These are phyloP conservation scores for Penicillium subrubescens DNA, from an alignment of 495 filamentous ascomycete genomes.

Conservation along the genomic window DNA sequence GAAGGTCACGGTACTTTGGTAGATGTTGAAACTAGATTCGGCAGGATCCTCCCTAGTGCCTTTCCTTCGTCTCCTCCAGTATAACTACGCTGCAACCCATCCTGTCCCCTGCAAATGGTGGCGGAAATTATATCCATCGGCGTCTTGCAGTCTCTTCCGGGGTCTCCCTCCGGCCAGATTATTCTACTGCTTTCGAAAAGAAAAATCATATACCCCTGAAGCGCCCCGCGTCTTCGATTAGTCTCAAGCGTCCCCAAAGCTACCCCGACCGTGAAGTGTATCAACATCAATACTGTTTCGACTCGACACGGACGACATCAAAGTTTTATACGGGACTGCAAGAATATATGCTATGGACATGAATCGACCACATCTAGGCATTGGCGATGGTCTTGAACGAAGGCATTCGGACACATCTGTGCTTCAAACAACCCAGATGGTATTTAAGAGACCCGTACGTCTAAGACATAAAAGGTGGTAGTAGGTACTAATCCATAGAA, in stretches of 20 bases:
- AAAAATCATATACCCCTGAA: slow-evolving; percentile 2
- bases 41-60: neutral
- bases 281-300: neutral
- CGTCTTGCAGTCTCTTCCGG: neutral
- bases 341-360: slow-evolving; percentile 18
- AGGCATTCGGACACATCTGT: slow-evolving; percentile 28
- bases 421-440: slow-evolving; percentile 19
- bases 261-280: neutral
- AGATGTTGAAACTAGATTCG: neutral
- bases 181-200: neutral
- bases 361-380: slow-evolving; percentile 15
- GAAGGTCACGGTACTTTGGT: slow-evolving; percentile 4
- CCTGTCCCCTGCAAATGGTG: slow-evolving; percentile 4
- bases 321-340: neutral
- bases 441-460: slow-evolving; percentile 1
- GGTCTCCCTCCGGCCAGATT: neutral
- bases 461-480: neutral
- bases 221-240: neutral
- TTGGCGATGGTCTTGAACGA: slow-evolving; percentile 24
- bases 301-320: neutral
- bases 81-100: slow-evolving; percentile 11
- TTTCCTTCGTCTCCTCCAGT: neutral
- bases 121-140: slow-evolving; percentile 17
- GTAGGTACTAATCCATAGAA: neutral
- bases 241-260: neutral